Percentiles rank a stretch among this genome's conserved stretches.
phyloP scores from a whole-genome alignment of 2,329 filamentous ascomycete species.

The Rachicladosporium sp. region DNA sequence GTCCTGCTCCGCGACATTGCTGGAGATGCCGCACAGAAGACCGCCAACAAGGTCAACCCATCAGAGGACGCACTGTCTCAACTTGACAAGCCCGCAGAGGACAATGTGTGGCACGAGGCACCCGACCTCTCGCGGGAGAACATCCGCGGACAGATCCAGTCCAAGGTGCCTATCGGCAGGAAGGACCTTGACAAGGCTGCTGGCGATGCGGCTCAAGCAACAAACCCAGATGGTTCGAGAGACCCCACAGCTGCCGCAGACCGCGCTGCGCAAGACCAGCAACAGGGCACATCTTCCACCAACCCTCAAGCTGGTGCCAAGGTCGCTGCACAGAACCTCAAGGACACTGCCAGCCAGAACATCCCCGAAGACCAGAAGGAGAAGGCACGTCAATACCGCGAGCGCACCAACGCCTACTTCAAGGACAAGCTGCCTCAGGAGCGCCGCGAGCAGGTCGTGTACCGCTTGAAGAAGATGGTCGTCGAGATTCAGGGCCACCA shows the following conservation, averaged over 20 bases:
- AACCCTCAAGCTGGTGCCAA: conserved; percentile 40
- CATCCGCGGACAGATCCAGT: conserved; percentile 56
- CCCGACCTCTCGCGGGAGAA: conserved; percentile 62
- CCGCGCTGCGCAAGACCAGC: conserved; percentile 41
- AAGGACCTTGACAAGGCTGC: conserved; percentile 51
- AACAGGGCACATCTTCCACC: conserved; percentile 30
- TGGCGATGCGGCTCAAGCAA: conserved; percentile 43
- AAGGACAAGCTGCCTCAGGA: conserved; percentile 81
- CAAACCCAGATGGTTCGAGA: conserved; percentile 44
- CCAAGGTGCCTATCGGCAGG: conserved; percentile 39
- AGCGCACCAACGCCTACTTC: conserved; percentile 59
- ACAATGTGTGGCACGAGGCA: conserved; percentile 87
- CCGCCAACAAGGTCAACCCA: conserved; percentile 63
- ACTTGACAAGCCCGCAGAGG: conserved; percentile 72
- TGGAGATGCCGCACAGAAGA: conserved; percentile 74
- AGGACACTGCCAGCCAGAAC: conserved; percentile 49
- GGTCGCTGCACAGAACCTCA: conserved; percentile 34
- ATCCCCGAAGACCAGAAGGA: conserved; percentile 49
- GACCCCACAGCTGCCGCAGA: conserved; percentile 44
- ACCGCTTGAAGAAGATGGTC: conserved; percentile 94
- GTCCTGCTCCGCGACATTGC: conserved; percentile 80
- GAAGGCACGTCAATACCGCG: conserved; percentile 29
- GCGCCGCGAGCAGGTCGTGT: conserved; percentile 82
- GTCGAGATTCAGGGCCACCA: conserved; percentile 91
- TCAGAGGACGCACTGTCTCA: conserved; percentile 62